A percentile compares a stretch with the other conserved stretches of the same genome.
Conservation (phyloP, 2,329 filamentous ascomycete genomes). For the Penicillium sp. region DNA sequence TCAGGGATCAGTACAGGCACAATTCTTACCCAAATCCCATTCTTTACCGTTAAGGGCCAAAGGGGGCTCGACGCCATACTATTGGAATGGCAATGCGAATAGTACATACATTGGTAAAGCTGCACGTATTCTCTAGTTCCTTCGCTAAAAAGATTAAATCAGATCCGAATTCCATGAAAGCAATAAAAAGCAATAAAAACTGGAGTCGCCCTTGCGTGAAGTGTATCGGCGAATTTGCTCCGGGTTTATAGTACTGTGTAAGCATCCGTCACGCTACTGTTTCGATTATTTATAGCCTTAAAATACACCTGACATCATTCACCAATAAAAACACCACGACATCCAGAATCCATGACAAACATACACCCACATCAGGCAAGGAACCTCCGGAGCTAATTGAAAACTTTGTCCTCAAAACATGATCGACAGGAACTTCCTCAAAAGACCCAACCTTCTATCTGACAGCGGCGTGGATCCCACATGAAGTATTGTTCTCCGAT, state of each 20-base stretch:
- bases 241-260: conserved; percentile 4
- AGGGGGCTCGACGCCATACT: not conserved
- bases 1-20: not conserved
- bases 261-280: conserved; percentile 6
- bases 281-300: conserved; percentile 15
- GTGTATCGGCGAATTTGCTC: conserved; percentile 13
- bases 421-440: not conserved
- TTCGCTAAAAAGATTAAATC: not conserved
- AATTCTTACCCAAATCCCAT: not conserved
- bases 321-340: not conserved
- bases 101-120: not conserved
- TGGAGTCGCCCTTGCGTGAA: conserved; percentile 11
- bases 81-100: not conserved
- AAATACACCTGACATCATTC: not conserved
- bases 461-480: not conserved
- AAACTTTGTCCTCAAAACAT: not conserved
- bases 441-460: not conserved
- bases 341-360: not conserved
- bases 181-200: not conserved
- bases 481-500: not conserved
- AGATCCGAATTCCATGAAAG: not conserved
- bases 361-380: not conserved
- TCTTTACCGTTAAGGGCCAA: not conserved
- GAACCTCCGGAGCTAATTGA: not conserved
- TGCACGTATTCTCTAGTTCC: not conserved